These are phyloP conservation scores for Combretum micranthum DNA, from an alignment of 345 rosid genomes.

Conservation along the genomic window DNA sequence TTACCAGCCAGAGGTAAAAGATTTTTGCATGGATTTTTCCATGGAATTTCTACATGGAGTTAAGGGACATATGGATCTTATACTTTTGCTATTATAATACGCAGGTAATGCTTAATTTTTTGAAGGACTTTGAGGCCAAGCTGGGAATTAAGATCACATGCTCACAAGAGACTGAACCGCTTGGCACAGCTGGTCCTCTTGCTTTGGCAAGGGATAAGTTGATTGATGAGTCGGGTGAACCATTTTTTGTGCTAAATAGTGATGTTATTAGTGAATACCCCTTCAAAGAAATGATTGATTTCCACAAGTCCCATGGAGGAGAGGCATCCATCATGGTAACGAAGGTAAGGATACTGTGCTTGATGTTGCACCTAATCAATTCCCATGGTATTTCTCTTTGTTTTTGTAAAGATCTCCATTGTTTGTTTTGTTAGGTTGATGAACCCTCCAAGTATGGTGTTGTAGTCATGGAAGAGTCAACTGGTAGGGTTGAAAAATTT, in stretches of 20 bases:
- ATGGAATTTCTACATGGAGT: neutral
- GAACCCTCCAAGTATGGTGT: conserved; percentile 99
- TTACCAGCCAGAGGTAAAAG: conserved; percentile 91
- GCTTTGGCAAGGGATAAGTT: conserved; percentile 95
- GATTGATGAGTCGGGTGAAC: conserved; percentile 70
- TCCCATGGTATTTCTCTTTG: too few species aligned
- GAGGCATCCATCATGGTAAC: conserved; percentile 99
- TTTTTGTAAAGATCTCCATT: neutral
- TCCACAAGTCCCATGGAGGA: conserved; percentile 89
- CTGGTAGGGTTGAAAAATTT: conserved; percentile 76
- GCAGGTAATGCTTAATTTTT: conserved; percentile 89
- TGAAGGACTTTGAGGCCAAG: conserved; percentile 85
- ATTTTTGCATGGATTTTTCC: neutral
- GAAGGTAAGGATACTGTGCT: conserved; percentile 43
- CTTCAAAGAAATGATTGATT: conserved; percentile 68
- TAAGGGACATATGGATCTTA: neutral
- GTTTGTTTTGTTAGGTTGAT: conserved; percentile 49
- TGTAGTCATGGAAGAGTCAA: conserved; percentile 84
- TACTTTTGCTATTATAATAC: conserved; percentile 1
- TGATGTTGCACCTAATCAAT: neutral
- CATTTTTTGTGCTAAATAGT: conserved; percentile 97
- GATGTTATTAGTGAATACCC: conserved; percentile 99
- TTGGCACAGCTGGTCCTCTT: conserved; percentile 98
- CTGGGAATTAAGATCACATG: conserved; percentile 87
- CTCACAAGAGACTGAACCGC: conserved; percentile 98